Evolutionary conservation across 1,284 basidiomycete genomes (phyloP), one percentile per base, ranked within the genome.

Genomic region (Dichomitus squalens): DNA sequence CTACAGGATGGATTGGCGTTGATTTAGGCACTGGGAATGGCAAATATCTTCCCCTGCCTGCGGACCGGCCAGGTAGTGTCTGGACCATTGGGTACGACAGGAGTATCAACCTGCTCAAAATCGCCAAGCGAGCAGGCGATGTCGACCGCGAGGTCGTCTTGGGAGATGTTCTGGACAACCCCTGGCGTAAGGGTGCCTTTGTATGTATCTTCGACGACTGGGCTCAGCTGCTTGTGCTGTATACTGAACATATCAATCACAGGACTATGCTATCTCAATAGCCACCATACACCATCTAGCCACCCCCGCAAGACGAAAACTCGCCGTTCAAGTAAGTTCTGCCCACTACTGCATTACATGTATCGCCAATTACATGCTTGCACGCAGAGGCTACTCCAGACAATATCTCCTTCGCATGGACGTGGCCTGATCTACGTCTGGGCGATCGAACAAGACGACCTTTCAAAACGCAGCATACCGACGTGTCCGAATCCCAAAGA

Each of bases 1-100:
- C 92, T 3, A 74, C 85, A 7, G 90, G 93, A 21, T 91, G 86
- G 71, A 74, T 98, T 21, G 96, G 97, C 5, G 83, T 98, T 14
- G 97, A 99, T 73, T 88, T 94, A 11, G 97, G 97, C 7, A 96
- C 95, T 18, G 97, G 97, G 0, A 99, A 99, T 65, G 97, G 97
- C 44, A 98, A 98, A 80, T 98, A 98, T 72, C 83, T 99, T 1
- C 86, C 88, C 2, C 75, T 92, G 20, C 86, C 82, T 7, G 64
- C 68, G 4, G 82, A 88, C 53, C 79, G 83, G 20, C 83, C 74
- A 11, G 81, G 82, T 7, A 77, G 76, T 43, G 71, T 90, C 43
- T 82, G 88, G 76, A 92, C 90, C 7, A 79, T 97, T 38, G 95
- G 93, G 1, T 76, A 96, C 27, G 95, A 98, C 73, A 82, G 90